A percentile compares a stretch with the other conserved stretches of the same genome.
These are phyloP conservation scores for Sporothrix curviconia DNA, from an alignment of 2,329 filamentous ascomycete genomes.

Conservation along the genomic window DNA sequence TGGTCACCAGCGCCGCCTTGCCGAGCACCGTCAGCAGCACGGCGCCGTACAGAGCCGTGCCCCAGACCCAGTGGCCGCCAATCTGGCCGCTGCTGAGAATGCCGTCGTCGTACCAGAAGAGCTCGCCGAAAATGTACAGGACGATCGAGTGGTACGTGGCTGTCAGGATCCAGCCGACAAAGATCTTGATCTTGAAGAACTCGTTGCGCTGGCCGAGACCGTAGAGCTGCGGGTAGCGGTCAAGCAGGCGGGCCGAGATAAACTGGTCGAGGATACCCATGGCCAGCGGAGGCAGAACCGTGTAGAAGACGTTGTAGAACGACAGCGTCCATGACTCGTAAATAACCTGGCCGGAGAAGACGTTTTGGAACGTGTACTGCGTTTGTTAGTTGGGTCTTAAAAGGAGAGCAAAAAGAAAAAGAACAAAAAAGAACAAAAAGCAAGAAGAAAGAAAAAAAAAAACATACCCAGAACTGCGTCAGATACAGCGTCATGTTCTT, in stretches of 20 bases:
- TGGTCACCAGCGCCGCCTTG: slow-evolving; percentile 90
- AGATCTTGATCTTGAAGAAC: slow-evolving; percentile 90
- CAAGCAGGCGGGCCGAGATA: slow-evolving; percentile 85
- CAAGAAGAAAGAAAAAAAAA: background rate
- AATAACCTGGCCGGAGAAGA: slow-evolving; percentile 94
- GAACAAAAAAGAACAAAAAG: slow-evolving; percentile 18
- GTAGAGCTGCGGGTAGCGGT: slow-evolving; percentile 95
- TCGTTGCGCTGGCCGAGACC: slow-evolving; percentile 84
- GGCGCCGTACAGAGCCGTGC: slow-evolving; percentile 86
- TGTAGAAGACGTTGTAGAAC: slow-evolving; percentile 99
- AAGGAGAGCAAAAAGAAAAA: background rate
- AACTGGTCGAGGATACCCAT: slow-evolving; percentile 97
- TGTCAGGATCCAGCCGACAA: slow-evolving; percentile 86
- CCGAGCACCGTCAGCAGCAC: slow-evolving; percentile 89
- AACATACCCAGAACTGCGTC: slow-evolving; percentile 94
- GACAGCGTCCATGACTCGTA: slow-evolving; percentile 99
- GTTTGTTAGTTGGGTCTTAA: background rate
- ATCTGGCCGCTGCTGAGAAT: slow-evolving; percentile 71
- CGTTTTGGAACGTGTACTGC: slow-evolving; percentile 94
- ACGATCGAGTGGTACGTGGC: slow-evolving; percentile 93
- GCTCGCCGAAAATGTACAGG: slow-evolving; percentile 77
- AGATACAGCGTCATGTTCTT: slow-evolving; percentile 98
- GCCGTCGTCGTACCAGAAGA: slow-evolving; percentile 77
- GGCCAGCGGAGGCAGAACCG: slow-evolving; percentile 83
- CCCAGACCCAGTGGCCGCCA: slow-evolving; percentile 97